A percentile compares a stretch with the other conserved stretches of the same genome.
These are phyloP conservation scores for Colletotrichum sublineola DNA, from an alignment of 2,329 filamentous ascomycete genomes.

Conservation along the genomic window DNA sequence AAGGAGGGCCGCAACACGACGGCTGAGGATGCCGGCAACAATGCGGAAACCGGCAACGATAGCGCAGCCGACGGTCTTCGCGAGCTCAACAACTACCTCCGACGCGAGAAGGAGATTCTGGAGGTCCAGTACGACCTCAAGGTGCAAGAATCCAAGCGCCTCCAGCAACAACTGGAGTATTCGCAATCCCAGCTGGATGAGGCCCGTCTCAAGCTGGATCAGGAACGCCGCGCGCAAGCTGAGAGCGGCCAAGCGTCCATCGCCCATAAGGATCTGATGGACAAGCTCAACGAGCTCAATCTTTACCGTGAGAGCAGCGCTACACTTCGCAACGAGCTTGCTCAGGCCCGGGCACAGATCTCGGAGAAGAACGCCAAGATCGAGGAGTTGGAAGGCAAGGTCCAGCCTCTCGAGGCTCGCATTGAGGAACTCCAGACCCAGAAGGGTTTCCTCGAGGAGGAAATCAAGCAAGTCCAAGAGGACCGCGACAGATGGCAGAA, in stretches of 20 bases:
- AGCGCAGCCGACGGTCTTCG: constrained; percentile 78
- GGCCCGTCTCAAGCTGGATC: constrained; percentile 86
- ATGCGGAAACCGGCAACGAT: constrained; percentile 56
- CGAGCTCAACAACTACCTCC: constrained; percentile 91
- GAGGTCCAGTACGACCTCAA: constrained; percentile 97
- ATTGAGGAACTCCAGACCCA: constrained; percentile 87
- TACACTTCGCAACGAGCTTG: constrained; percentile 88
- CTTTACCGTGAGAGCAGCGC: constrained; percentile 95
- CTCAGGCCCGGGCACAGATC: constrained; percentile 82
- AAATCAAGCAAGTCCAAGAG: constrained; percentile 88
- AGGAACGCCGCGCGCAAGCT: constrained; percentile 83
- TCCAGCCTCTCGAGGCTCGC: constrained; percentile 85
- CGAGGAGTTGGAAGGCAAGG: constrained; percentile 78
- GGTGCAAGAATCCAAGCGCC: constrained; percentile 85
- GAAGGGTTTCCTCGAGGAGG: constrained; percentile 84
- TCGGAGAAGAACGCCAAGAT: constrained; percentile 81
- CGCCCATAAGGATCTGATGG: constrained; percentile 90
- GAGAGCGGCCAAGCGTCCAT: constrained; percentile 80
- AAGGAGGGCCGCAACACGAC: constrained; percentile 66
- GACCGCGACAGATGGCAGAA: constrained; percentile 97
- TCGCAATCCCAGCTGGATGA: constrained; percentile 90
- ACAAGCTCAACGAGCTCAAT: constrained; percentile 95
- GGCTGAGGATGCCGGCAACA: constrained; percentile 62
- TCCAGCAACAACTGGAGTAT: constrained; percentile 92
- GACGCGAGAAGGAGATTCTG: constrained; percentile 96